phyloP scores from a whole-genome alignment of 139 green algal species.

The Tetradesmus obliquus region DNA sequence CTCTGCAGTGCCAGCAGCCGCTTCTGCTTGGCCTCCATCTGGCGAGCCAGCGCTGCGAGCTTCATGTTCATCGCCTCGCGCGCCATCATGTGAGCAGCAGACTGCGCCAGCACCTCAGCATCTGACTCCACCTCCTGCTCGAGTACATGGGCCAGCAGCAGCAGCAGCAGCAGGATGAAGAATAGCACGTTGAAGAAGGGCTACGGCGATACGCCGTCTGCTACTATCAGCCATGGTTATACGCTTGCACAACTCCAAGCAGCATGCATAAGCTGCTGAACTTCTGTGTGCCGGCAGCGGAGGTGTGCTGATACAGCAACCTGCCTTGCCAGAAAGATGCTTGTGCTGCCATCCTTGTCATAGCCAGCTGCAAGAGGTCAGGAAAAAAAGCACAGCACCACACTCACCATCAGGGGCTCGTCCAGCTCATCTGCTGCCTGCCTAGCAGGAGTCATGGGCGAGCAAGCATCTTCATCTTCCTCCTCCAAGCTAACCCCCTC shows the following conservation, averaged over 20 bases:
- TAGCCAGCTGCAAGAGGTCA: not conserved
- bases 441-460: constrained; percentile 23
- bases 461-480: not conserved
- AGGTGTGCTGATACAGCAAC: not conserved
- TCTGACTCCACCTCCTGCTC: constrained; percentile 33
- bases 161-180: not conserved
- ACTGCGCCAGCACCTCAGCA: constrained; percentile 34
- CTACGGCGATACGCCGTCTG: too few species aligned
- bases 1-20: constrained; percentile 62
- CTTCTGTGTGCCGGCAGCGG: too few species aligned
- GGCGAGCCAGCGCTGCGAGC: constrained; percentile 43
- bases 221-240: not conserved
- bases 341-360: not conserved
- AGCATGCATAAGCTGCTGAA: not conserved
- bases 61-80: constrained; percentile 66
- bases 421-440: constrained; percentile 15
- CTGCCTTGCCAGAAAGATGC: not conserved
- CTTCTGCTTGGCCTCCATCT: constrained; percentile 69
- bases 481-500: constrained; percentile 8
- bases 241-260: too few species aligned
- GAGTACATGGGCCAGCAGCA: not conserved
- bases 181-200: not conserved
- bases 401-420: constrained; percentile 35
- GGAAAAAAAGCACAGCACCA: not conserved
- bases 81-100: constrained; percentile 50